These are phyloP conservation scores for Aquilaria sinensis DNA, from an alignment of 345 rosid genomes.

Conservation along the genomic window DNA sequence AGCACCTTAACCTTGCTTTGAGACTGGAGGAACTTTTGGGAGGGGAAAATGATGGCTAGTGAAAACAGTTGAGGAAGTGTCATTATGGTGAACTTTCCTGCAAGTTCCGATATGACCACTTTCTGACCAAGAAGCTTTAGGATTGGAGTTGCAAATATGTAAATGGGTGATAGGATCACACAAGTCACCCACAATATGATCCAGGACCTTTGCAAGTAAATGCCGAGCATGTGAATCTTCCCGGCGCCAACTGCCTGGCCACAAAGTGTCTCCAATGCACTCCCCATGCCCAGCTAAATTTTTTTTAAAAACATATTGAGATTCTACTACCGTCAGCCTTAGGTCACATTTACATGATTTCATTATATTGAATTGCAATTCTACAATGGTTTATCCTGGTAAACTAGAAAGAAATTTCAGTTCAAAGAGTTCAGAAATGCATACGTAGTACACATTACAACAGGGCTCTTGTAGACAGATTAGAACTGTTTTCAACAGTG, in stretches of 20 bases:
- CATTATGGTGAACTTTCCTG: conserved; percentile 49
- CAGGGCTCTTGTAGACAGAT: too few species aligned
- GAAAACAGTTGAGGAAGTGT: conserved; percentile 64
- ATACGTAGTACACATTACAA: not conserved
- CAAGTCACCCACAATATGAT: conserved; percentile 42
- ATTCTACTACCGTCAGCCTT: too few species aligned
- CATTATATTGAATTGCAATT: too few species aligned
- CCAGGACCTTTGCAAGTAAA: conserved; percentile 86
- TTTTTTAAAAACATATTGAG: too few species aligned
- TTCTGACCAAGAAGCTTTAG: conserved; percentile 55
- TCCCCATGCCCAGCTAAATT: conserved; percentile 86
- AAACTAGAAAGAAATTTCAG: too few species aligned
- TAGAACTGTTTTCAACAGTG: too few species aligned
- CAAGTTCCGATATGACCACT: conserved; percentile 41
- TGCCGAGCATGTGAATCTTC: conserved; percentile 58
- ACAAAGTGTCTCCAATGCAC: conserved; percentile 86
- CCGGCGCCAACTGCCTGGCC: conserved; percentile 96
- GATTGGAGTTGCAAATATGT: conserved; percentile 58
- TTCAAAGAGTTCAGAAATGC: too few species aligned
- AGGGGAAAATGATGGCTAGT: conserved; percentile 54
- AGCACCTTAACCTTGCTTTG: conserved; percentile 59
- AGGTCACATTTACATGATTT: too few species aligned
- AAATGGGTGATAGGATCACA: conserved; percentile 44
- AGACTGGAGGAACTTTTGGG: conserved; percentile 73
- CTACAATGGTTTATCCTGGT: too few species aligned